These are phyloP conservation scores for Periconia macrospinosa DNA, from an alignment of 2,329 filamentous ascomycete species.

Conservation along the genomic window DNA sequence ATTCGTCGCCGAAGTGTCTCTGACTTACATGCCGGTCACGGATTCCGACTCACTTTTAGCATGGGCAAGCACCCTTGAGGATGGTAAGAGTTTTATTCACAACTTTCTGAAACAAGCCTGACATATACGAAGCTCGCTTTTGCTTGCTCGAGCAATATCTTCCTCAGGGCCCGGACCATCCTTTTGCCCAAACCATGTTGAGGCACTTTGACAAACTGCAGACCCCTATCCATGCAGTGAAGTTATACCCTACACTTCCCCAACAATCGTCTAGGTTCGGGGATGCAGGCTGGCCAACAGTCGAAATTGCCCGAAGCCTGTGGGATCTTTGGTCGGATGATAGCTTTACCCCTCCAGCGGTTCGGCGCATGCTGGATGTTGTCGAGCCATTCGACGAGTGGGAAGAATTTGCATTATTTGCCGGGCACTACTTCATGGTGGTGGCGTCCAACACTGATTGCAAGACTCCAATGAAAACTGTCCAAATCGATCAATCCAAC, in stretches of 20 bases:
- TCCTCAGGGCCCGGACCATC: constrained; percentile 74
- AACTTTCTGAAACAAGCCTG: constrained; percentile 4
- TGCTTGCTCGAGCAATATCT: constrained; percentile 86
- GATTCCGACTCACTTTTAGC: constrained; percentile 73
- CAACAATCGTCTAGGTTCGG: constrained; percentile 71
- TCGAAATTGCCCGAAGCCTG: constrained; percentile 64
- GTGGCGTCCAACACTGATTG: constrained; percentile 56
- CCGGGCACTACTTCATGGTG: constrained; percentile 80
- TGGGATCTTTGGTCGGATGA: constrained; percentile 82
- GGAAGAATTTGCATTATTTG: constrained; percentile 90
- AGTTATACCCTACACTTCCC: constrained; percentile 67
- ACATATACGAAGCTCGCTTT: constrained; percentile 65
- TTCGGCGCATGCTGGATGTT: constrained; percentile 65
- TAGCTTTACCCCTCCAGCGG: constrained; percentile 62
- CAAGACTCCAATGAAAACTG: constrained; percentile 10
- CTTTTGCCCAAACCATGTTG: constrained; percentile 86
- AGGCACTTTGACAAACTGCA: constrained; percentile 79
- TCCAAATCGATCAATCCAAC: constrained; percentile 6
- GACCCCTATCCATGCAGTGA: constrained; percentile 74
- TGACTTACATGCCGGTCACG: constrained; percentile 82
- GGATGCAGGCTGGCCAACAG: constrained; percentile 66
- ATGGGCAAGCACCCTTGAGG: constrained; percentile 73
- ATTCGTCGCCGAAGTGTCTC: constrained; percentile 86
- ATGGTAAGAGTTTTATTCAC: constrained; percentile 55
- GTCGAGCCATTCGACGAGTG: constrained; percentile 92